These are phyloP conservation scores for Blastobotrys indianensis DNA, from an alignment of 1,139 yeast genomes.

Conservation along the genomic window DNA sequence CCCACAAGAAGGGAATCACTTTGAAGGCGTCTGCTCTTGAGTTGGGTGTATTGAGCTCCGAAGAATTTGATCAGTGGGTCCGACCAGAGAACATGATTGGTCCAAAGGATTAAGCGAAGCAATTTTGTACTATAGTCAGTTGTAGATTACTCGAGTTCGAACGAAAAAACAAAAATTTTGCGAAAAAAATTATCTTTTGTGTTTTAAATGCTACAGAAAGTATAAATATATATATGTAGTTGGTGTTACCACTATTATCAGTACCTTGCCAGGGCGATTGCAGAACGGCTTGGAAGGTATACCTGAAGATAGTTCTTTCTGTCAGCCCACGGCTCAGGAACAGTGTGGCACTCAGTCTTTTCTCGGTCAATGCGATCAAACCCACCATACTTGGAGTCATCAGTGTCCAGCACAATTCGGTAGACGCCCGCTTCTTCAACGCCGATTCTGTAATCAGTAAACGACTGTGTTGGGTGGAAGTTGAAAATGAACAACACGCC, in stretches of 20 bases:
- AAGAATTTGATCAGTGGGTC: conserved; percentile 94
- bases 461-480: conserved; percentile 81
- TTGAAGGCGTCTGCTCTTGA: conserved; percentile 92
- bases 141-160: background rate
- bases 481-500: conserved; percentile 81
- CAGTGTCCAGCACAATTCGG: conserved; percentile 69
- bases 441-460: conserved; percentile 82
- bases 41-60: conserved; percentile 71
- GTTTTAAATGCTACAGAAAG: background rate
- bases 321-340: conserved; percentile 72
- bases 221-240: background rate
- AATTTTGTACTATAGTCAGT: background rate
- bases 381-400: conserved; percentile 70
- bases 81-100: conserved; percentile 98
- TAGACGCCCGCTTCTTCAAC: conserved; percentile 76
- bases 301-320: conserved; percentile 72
- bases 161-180: too few species aligned
- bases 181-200: background rate
- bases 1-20: conserved; percentile 95
- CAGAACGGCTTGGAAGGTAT: conserved; percentile 80
- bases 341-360: conserved; percentile 47
- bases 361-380: conserved; percentile 64
- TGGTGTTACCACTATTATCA: background rate
- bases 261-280: conserved; percentile 54
- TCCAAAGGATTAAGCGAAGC: conserved; percentile 42